These are phyloP conservation scores for Spirogloea muscicola DNA, from an alignment of 139 green algal species.

Conservation along the genomic window DNA sequence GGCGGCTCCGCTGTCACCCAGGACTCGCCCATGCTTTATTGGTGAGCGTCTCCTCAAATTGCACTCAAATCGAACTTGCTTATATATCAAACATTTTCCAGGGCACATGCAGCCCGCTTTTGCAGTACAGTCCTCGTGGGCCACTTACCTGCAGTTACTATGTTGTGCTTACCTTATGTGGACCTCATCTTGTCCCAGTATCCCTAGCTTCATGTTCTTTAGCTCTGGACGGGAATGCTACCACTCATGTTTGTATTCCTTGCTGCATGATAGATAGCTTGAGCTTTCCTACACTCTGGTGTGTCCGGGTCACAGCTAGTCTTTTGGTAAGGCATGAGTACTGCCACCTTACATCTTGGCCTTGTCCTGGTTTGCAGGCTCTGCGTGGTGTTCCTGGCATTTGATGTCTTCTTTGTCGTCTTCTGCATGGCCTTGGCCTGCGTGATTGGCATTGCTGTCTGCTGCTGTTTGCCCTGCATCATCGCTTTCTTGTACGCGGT, in stretches of 20 bases:
- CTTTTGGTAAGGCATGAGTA: not conserved
- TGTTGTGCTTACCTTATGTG: conserved; percentile 1
- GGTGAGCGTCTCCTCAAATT: not conserved
- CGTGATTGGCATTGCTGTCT: conserved; percentile 46
- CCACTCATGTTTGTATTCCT: too few species aligned
- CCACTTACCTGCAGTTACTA: not conserved
- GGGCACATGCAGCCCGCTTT: not conserved
- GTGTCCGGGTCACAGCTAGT: not conserved
- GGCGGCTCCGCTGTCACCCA: conserved; percentile 4
- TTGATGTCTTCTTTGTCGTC: conserved; percentile 47
- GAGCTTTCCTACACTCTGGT: not conserved
- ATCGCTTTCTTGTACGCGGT: conserved; percentile 41
- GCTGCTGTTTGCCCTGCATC: conserved; percentile 50
- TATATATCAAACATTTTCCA: not conserved
- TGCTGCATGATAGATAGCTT: too few species aligned
- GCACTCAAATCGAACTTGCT: not conserved
- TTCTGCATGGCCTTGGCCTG: conserved; percentile 40
- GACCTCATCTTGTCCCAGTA: not conserved
- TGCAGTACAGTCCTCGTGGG: not conserved
- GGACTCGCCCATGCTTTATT: conserved; percentile 21
- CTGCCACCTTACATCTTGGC: not conserved
- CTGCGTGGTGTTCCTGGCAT: conserved; percentile 36
- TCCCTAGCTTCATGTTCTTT: not conserved
- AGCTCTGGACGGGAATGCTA: not conserved
- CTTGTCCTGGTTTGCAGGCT: conserved; percentile 9